Conservation (phyloP, 148 eudicot species). For the Vaccinium macrocarpon region DNA sequence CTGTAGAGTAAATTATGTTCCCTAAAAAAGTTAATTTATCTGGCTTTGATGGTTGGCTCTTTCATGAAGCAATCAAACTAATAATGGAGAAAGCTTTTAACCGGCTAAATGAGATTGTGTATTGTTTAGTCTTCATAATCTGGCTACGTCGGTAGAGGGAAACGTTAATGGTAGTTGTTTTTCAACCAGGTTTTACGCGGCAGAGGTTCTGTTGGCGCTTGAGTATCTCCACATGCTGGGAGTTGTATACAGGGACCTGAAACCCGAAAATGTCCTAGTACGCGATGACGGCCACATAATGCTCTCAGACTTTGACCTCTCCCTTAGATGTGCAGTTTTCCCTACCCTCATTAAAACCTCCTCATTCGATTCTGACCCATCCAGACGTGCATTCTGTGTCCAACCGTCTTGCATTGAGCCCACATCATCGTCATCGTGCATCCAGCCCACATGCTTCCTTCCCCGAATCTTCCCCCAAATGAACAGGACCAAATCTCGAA, state of each 20-base stretch:
- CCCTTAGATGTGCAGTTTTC: constrained; percentile 37
- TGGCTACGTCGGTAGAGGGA: background rate
- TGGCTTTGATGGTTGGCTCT: background rate
- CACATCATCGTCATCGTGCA: constrained; percentile 33
- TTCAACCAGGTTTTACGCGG: constrained; percentile 29
- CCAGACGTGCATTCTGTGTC: constrained; percentile 26
- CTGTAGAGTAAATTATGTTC: background rate
- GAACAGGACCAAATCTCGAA: constrained; percentile 25
- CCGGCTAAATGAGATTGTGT: background rate
- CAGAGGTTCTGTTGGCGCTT: constrained; percentile 38
- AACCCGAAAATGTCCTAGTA: constrained; percentile 47
- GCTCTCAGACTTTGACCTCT: constrained; percentile 49
- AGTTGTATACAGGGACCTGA: constrained; percentile 45
- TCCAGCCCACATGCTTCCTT: constrained; percentile 41
- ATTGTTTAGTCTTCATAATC: background rate
- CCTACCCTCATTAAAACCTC: constrained; percentile 40
- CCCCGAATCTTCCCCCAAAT: constrained; percentile 39
- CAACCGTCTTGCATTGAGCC: constrained; percentile 39
- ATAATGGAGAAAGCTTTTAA: background rate
- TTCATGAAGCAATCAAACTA: background rate
- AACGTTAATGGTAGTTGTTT: background rate
- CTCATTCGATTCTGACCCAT: constrained; percentile 12
- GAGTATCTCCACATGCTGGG: constrained; percentile 56
- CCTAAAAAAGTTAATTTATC: background rate
- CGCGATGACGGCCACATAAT: constrained; percentile 51